Conservation (phyloP, 441 rosid species). For the Pelargonium myrrhifolium region DNA sequence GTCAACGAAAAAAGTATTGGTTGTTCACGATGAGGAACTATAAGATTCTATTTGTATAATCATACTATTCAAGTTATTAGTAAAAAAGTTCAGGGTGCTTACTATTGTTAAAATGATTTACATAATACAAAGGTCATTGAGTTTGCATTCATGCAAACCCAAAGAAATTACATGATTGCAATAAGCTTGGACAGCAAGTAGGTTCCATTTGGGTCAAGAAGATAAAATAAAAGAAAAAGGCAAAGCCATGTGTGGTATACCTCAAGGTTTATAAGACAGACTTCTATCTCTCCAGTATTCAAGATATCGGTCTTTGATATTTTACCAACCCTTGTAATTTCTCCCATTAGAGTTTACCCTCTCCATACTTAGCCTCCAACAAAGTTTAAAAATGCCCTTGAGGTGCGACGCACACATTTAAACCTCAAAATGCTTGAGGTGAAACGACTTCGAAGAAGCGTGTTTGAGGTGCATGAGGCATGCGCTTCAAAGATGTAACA, state of each 20-base stretch:
- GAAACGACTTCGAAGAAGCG: too few species aligned
- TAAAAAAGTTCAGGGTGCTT: too few species aligned
- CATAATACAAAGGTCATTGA: too few species aligned
- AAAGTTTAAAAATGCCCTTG: too few species aligned
- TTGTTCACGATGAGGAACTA: background rate
- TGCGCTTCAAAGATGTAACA: too few species aligned
- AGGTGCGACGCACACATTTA: too few species aligned
- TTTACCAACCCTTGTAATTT: background rate
- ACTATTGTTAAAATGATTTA: too few species aligned
- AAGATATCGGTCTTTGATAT: background rate
- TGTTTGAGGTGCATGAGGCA: too few species aligned
- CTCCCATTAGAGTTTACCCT: background rate
- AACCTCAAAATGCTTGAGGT: too few species aligned
- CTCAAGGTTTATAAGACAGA: background rate
- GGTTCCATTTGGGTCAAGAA: background rate
- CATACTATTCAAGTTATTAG: background rate
- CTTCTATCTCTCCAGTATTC: background rate
- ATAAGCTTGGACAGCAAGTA: background rate
- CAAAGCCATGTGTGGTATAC: background rate
- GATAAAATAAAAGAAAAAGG: background rate
- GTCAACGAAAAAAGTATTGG: background rate
- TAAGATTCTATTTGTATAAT: background rate
- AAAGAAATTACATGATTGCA: background rate
- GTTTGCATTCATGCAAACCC: background rate
- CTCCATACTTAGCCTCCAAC: too few species aligned